Evolutionary conservation across 192 early-diverging fungal genomes (phyloP).

Genomic region (Coemansia nantahalensis): DNA sequence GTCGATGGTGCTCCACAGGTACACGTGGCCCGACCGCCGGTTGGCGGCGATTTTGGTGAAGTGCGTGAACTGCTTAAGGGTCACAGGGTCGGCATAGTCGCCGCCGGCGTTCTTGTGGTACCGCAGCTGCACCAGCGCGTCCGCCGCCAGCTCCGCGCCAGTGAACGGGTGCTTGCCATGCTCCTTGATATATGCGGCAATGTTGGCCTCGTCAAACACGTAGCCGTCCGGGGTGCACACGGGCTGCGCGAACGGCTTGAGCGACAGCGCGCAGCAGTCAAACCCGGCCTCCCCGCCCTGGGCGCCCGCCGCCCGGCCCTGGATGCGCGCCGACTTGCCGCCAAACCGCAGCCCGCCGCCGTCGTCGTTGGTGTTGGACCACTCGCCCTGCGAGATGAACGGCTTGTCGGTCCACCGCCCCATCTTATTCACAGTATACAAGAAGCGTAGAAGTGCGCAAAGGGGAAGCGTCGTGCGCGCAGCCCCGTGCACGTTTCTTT

Average conservation of each 20-base stretch:
- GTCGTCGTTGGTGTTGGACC: conserved; percentile 58
- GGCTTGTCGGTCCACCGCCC: conserved; percentile 70
- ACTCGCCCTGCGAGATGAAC: conserved; percentile 84
- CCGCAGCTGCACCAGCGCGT: conserved; percentile 71
- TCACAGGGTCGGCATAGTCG: conserved; percentile 85
- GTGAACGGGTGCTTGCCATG: conserved; percentile 84
- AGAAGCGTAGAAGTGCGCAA: too few species aligned
- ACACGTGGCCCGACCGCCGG: conserved; percentile 84
- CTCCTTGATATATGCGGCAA: conserved; percentile 77
- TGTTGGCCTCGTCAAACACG: conserved; percentile 86
- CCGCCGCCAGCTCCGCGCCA: conserved; percentile 68
- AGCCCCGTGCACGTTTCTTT: background rate
- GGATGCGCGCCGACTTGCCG: conserved; percentile 59
- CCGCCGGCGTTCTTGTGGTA: conserved; percentile 82
- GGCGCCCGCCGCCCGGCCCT: conserved; percentile 57
- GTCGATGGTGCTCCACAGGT: conserved; percentile 80
- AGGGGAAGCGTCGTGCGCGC: too few species aligned
- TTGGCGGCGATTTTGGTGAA: conserved; percentile 86
- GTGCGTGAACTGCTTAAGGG: conserved; percentile 83
- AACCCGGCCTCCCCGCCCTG: conserved; percentile 68
- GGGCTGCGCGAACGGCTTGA: conserved; percentile 83
- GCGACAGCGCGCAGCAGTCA: conserved; percentile 85
- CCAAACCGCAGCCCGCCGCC: conserved; percentile 63
- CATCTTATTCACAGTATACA: too few species aligned
- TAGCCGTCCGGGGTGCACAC: conserved; percentile 83